phyloP scores from a whole-genome alignment of 2,329 filamentous ascomycete genomes.

The Ilyonectria sp. region DNA sequence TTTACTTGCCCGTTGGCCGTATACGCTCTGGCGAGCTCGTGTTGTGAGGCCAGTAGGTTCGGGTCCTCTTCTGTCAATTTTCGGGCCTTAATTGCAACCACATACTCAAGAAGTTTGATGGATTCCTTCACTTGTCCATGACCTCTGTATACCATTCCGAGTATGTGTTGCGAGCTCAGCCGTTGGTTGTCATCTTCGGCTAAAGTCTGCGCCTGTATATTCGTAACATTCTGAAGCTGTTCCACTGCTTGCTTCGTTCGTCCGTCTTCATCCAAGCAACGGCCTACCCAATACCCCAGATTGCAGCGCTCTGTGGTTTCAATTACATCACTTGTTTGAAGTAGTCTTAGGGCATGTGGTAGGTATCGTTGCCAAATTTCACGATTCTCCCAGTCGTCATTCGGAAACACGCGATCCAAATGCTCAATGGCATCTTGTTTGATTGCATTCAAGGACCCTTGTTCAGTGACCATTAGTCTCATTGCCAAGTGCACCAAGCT shows the following conservation, averaged over 20 bases:
- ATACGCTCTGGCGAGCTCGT: neutral
- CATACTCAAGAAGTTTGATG: neutral
- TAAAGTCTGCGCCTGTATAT: constrained; percentile 49
- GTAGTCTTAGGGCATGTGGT: neutral
- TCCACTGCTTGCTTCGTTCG: constrained; percentile 30
- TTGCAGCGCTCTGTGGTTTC: no score
- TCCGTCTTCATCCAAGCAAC: neutral
- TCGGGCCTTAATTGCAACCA: neutral
- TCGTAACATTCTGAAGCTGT: neutral
- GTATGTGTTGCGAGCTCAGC: neutral
- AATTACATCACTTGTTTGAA: neutral
- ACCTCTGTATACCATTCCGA: neutral
- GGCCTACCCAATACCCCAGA: neutral
- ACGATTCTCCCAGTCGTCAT: neutral
- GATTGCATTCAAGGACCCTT: constrained; percentile 10
- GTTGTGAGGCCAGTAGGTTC: neutral
- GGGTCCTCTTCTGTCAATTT: neutral
- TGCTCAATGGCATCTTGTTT: constrained; percentile 35
- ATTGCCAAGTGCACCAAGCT: constrained; percentile 30
- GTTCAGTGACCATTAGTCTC: constrained; percentile 43
- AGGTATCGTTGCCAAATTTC: constrained; percentile 7
- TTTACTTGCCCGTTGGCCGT: neutral
- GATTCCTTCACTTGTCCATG: neutral
- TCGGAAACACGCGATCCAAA: constrained; percentile 38
- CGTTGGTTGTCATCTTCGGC: constrained; percentile 50